phyloP scores from a whole-genome alignment of 805 yeast species.

The Yarrowia divulgata region DNA sequence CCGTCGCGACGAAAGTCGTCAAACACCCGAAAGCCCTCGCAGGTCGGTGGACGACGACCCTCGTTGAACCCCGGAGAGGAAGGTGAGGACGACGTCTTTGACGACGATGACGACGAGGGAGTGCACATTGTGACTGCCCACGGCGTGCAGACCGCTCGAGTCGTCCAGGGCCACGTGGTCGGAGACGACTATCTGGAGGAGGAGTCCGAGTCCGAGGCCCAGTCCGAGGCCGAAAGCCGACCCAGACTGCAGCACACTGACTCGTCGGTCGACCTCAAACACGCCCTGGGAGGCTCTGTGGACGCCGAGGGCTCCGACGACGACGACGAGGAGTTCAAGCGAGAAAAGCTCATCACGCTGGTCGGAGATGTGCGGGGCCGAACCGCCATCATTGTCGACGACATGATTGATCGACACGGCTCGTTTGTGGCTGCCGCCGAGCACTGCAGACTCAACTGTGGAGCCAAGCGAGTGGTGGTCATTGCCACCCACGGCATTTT shows the following conservation, averaged over 20 bases:
- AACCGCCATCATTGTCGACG: constrained; percentile 94
- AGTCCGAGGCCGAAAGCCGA: constrained; percentile 8
- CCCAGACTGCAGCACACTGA: constrained; percentile 32
- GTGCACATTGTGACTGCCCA: constrained; percentile 44
- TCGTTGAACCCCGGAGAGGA: constrained; percentile 44
- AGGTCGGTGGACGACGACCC: constrained; percentile 30
- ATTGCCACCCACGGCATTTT: constrained; percentile 97
- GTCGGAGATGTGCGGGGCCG: constrained; percentile 95
- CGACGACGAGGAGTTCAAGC: constrained; percentile 80
- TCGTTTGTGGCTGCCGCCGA: constrained; percentile 98
- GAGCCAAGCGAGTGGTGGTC: constrained; percentile 88
- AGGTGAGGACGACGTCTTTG: constrained; percentile 40
- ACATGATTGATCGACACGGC: constrained; percentile 95
- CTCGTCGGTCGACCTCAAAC: constrained; percentile 48
- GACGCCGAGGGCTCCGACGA: constrained; percentile 81
- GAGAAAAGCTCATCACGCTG: constrained; percentile 88
- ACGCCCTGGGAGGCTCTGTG: constrained; percentile 80
- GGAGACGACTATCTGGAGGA: constrained; percentile 72
- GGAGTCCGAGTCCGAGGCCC: constrained; percentile 47
- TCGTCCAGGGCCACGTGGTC: constrained; percentile 96
- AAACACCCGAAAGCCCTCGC: constrained; percentile 35
- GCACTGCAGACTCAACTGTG: constrained; percentile 93
- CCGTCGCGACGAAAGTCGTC: constrained; percentile 38
- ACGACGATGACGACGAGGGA: constrained; percentile 46
- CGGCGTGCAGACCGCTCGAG: constrained; percentile 88